phyloP scores from a whole-genome alignment of 805 yeast species.

The Yamadazyma endophytica region DNA sequence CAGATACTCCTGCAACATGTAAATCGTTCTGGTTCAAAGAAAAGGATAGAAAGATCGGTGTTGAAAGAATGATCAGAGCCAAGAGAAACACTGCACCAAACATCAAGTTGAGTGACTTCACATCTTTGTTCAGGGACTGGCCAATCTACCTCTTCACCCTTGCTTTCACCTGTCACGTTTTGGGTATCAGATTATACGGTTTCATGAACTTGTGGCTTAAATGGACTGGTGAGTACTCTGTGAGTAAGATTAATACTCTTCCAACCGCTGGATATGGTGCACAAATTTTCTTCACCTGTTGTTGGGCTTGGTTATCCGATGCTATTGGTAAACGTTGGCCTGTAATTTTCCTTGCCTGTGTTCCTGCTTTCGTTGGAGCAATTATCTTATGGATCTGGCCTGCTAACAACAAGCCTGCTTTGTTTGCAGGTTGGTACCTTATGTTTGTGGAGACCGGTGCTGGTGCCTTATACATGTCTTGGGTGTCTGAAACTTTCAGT shows the following conservation, averaged over 20 bases:
- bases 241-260: conserved; percentile 3
- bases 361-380: conserved; percentile 10
- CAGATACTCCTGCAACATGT: conserved; percentile 42
- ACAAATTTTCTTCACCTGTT: conserved; percentile 6
- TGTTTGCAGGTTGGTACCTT: conserved; percentile 15
- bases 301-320: conserved; percentile 10
- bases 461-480: conserved; percentile 9
- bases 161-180: conserved; percentile 3
- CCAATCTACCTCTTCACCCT: conserved; percentile 4
- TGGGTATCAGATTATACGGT: conserved; percentile 6
- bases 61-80: conserved; percentile 2
- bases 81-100: conserved; percentile 4
- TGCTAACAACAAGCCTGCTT: conserved; percentile 10
- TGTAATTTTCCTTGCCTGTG: conserved; percentile 5
- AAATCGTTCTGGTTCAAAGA: conserved; percentile 7
- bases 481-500: conserved; percentile 9
- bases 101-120: conserved; percentile 2
- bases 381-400: conserved; percentile 16
- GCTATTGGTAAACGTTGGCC: conserved; percentile 6
- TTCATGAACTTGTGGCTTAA: conserved; percentile 11
- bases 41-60: conserved; percentile 2
- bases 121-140: conserved; percentile 2
- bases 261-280: conserved; percentile 7
- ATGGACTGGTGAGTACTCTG: conserved; percentile 4
- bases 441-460: conserved; percentile 11